Evolutionary conservation across 208 protist species (phyloP), one percentile per base, ranked within the genome.

Genomic region (Acanthamoeba quina): DNA sequence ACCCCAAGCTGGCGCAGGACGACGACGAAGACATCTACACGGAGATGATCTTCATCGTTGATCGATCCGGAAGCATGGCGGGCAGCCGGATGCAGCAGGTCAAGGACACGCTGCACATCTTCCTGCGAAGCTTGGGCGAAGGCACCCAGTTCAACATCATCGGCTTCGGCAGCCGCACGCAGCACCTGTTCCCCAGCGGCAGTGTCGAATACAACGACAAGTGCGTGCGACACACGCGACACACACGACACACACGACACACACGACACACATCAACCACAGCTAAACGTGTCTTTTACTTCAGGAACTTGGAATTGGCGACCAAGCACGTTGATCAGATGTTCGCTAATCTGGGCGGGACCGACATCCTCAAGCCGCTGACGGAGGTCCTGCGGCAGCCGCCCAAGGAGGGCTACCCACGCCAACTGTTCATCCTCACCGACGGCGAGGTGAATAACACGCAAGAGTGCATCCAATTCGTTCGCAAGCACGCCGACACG

Each of bases 71-170:
- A 2, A 95, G 93, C 80, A 95, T 95, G 93, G 60, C 54, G 19
- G 93, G 93, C 31, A 31, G 31, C 15, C 78, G 85, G 1, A 95
- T 95, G 13, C 41, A 93, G 2, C 78, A 95, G 49, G 83, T 95
- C 54, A 88, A 92, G 49, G 72, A 92, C 41, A 95, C 70, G 29
- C 47, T 95, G 72, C 94, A 95, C 49, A 82, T 95, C 47, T 95
- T 95, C 91, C n/a, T 95, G 31, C 76, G 94, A 0, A 74, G 49
- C 37, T 11, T 95, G 66, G 34, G 49, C 11, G 90, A 88, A 29
- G 90, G 91, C 49, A 95, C 90, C 19, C 1, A 41, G 83, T 95
- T 95, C 86, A 95, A 95, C 72, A 95, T 95, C 56, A 90, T 95
- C 54, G 94, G 94, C 15, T 95, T 94, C 72, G 83, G 76, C 17